Evolutionary conservation across 768 basidiomycete genomes (phyloP).

Genomic region (Cyclocybe cylindracea): DNA sequence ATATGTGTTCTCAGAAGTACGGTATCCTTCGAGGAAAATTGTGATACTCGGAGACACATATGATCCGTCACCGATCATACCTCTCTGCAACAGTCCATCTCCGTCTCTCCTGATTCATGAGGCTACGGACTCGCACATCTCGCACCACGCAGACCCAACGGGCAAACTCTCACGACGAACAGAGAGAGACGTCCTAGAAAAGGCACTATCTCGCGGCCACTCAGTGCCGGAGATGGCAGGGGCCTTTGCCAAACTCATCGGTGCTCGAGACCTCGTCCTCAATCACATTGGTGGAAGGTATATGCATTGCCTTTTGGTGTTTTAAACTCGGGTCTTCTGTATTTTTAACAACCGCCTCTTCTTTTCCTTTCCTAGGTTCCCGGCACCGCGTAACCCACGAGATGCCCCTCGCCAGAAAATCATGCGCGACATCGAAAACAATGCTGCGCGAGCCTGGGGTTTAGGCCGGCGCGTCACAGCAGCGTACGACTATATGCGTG

Average conservation of each 20-base stretch:
- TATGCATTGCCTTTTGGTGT: constrained; percentile 11
- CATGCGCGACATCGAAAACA: constrained; percentile 60
- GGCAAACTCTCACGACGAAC: constrained; percentile 41
- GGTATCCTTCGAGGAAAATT: constrained; percentile 54
- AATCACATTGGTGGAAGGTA: constrained; percentile 81
- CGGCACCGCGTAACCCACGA: constrained; percentile 42
- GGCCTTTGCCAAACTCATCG: constrained; percentile 61
- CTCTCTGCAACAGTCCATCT: constrained; percentile 49
- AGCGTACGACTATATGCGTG: constrained; percentile 59
- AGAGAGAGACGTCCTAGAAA: constrained; percentile 42
- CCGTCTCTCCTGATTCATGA: constrained; percentile 83
- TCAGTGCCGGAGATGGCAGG: constrained; percentile 82
- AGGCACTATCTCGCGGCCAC: constrained; percentile 69
- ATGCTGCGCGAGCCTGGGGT: constrained; percentile 64
- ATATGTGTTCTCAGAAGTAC: constrained; percentile 69
- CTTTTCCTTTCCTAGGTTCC: constrained; percentile 44
- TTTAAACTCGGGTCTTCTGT: constrained; percentile 3
- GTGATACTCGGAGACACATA: constrained; percentile 80
- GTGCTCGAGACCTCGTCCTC: constrained; percentile 62
- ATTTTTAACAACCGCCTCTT: background rate
- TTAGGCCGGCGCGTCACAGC: constrained; percentile 43
- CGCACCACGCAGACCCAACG: constrained; percentile 47
- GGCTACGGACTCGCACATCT: constrained; percentile 76
- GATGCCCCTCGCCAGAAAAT: constrained; percentile 42
- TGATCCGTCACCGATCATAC: constrained; percentile 60